These are phyloP conservation scores for Alternaria novae-zelandiae DNA, from an alignment of 2,329 filamentous ascomycete species.

Conservation along the genomic window DNA sequence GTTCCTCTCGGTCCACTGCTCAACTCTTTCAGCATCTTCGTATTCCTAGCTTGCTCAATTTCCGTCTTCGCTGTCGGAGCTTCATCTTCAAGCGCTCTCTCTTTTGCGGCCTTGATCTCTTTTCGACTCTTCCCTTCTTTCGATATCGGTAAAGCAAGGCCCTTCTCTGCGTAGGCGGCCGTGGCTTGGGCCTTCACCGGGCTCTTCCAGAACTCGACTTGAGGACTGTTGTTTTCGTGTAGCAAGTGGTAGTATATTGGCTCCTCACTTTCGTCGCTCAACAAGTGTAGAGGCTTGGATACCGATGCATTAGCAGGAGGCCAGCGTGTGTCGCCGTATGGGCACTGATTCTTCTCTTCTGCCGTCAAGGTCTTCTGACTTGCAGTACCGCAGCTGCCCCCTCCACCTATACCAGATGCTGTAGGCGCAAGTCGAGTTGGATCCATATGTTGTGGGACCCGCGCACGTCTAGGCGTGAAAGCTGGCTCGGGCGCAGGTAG, in stretches of 20 bases:
- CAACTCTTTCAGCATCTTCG: not conserved
- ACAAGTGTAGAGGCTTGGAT: not conserved
- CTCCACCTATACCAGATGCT: not conserved
- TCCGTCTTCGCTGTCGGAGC: not conserved
- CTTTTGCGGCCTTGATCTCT: not conserved
- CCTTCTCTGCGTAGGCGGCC: not conserved
- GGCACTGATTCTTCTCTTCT: not conserved
- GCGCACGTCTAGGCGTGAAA: not conserved
- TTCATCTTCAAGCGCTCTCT: not conserved
- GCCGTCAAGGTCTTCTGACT: not conserved
- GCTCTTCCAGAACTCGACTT: slow-evolving; percentile 6
- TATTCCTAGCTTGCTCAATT: not conserved
- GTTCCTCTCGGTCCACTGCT: slow-evolving; percentile 2
- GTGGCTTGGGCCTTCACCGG: not conserved
- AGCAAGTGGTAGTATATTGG: slow-evolving; percentile 10
- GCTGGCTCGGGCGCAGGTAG: not conserved
- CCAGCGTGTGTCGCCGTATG: slow-evolving; percentile 4
- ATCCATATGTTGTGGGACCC: not conserved
- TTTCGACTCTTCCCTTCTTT: not conserved
- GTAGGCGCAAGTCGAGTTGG: not conserved
- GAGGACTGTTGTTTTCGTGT: slow-evolving; percentile 1
- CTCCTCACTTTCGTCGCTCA: not conserved
- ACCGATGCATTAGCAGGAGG: slow-evolving; percentile 1
- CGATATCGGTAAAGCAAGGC: not conserved
- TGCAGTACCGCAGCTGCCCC: not conserved